Evolutionary conservation across 805 yeast species (phyloP), one percentile per base, ranked within the genome.

Genomic region (Candida chauliodis): DNA sequence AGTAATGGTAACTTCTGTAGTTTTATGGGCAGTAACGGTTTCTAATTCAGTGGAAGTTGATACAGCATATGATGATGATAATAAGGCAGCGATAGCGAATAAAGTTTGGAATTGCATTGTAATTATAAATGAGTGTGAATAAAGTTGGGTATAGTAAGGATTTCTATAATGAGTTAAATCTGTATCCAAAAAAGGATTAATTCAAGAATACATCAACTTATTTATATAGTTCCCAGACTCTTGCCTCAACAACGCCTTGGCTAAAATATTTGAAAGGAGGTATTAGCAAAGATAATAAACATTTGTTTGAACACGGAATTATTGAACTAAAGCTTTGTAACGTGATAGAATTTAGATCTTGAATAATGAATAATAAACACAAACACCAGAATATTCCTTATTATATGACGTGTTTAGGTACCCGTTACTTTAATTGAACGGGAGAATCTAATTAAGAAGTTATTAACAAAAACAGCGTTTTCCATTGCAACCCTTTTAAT

Each of bases 401-500:
- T 22, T 22, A 8, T 14, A 14, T 23, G 4, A 32, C 35, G 35
- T 32, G 35, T 32, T 32, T 15, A 22, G 35, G 35, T 22, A 32
- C 35, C 11, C 8, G 37, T n/a, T n/a, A n/a, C n/a, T n/a, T n/a
- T n/a, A n/a, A n/a, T n/a, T n/a, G n/a, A n/a, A n/a, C n/a, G n/a
- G n/a, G n/a, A n/a, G n/a, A n/a, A n/a, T n/a, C n/a, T n/a, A n/a
- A n/a, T n/a, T n/a, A n/a, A n/a, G n/a, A n/a, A n/a, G n/a, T n/a
- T n/a, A n/a, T n/a, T n/a, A n/a, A n/a, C n/a, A n/a, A n/a, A n/a
- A n/a, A n/a, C n/a, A n/a, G n/a, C n/a, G n/a, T n/a, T n/a, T n/a
- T n/a, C n/a, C n/a, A n/a, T n/a, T n/a, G n/a, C 78, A 78, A 47
- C 76, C 84, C 38, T 76, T 66, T 19, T 66, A 64, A 41, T 75